Conservation (phyloP, 2,329 filamentous ascomycete species). For the Botrytis hyacinthi region DNA sequence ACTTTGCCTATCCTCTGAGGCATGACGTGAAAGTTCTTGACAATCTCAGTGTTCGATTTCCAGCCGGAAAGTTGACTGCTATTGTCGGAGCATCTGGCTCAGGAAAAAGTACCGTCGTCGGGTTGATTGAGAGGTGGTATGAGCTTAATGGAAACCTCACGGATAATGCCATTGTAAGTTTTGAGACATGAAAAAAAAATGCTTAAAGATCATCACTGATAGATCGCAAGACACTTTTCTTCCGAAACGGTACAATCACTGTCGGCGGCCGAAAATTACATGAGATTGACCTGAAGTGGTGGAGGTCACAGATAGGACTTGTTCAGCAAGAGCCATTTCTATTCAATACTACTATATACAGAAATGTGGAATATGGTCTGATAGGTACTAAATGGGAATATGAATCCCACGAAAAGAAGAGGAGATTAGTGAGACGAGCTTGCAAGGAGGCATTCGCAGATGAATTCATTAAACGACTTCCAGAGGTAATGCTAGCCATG, state of each 20-base stretch:
- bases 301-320: slow-evolving; percentile 49
- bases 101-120: slow-evolving; percentile 73
- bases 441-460: slow-evolving; percentile 56
- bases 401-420: slow-evolving; percentile 23
- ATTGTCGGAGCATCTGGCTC: slow-evolving; percentile 72
- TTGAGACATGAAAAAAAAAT: not conserved
- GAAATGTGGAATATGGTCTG: slow-evolving; percentile 29
- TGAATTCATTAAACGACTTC: slow-evolving; percentile 53
- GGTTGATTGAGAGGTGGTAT: slow-evolving; percentile 71
- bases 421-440: slow-evolving; percentile 41
- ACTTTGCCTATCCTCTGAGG: slow-evolving; percentile 70
- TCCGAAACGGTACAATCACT: slow-evolving; percentile 28
- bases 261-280: slow-evolving; percentile 26
- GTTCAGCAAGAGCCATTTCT: slow-evolving; percentile 55
- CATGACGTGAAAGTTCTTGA: slow-evolving; percentile 64
- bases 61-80: slow-evolving; percentile 66
- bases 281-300: slow-evolving; percentile 36
- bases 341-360: slow-evolving; percentile 49
- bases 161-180: slow-evolving; percentile 31
- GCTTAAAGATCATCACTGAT: not conserved
- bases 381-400: slow-evolving; percentile 28
- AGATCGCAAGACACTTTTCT: slow-evolving; percentile 29
- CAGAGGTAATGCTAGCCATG: slow-evolving; percentile 39
- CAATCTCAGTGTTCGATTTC: slow-evolving; percentile 55
- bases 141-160: slow-evolving; percentile 47